These are phyloP conservation scores for Exophiala mesophila DNA, from an alignment of 2,329 filamentous ascomycete species.

Conservation along the genomic window DNA sequence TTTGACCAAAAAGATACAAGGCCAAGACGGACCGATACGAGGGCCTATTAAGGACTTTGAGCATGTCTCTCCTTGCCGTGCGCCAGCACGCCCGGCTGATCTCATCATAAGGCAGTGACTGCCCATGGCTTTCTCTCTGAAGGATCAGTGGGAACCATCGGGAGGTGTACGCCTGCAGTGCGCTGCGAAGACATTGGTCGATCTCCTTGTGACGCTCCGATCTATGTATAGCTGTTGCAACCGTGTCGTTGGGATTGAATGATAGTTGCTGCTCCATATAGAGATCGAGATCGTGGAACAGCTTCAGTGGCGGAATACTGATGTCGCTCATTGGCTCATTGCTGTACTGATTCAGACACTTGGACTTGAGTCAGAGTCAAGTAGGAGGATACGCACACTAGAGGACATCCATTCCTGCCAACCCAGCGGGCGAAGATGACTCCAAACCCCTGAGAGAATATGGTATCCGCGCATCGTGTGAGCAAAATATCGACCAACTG, in stretches of 20 bases:
- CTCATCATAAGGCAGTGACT: constrained; percentile 12
- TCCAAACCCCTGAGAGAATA: constrained; percentile 37
- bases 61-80: constrained; percentile 35
- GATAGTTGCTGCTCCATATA: constrained; percentile 1
- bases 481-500: constrained; percentile 2
- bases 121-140: not conserved
- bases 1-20: constrained; percentile 37
- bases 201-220: constrained; percentile 21
- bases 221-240: constrained; percentile 1
- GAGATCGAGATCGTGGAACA: constrained; percentile 2
- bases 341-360: constrained; percentile 1
- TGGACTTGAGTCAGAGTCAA: not conserved
- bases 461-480: constrained; percentile 5
- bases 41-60: constrained; percentile 38
- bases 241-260: not conserved
- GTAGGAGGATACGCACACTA: constrained; percentile 31
- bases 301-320: constrained; percentile 3
- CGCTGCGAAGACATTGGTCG: constrained; percentile 24
- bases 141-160: constrained; percentile 27
- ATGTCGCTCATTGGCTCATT: constrained; percentile 7
- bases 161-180: constrained; percentile 28
- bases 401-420: constrained; percentile 39
- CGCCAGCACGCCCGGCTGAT: constrained; percentile 32
- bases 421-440: constrained; percentile 40
- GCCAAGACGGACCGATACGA: constrained; percentile 40